These are phyloP conservation scores for Pseudodiploospora longispora DNA, from an alignment of 2,329 filamentous ascomycete species.

Conservation along the genomic window DNA sequence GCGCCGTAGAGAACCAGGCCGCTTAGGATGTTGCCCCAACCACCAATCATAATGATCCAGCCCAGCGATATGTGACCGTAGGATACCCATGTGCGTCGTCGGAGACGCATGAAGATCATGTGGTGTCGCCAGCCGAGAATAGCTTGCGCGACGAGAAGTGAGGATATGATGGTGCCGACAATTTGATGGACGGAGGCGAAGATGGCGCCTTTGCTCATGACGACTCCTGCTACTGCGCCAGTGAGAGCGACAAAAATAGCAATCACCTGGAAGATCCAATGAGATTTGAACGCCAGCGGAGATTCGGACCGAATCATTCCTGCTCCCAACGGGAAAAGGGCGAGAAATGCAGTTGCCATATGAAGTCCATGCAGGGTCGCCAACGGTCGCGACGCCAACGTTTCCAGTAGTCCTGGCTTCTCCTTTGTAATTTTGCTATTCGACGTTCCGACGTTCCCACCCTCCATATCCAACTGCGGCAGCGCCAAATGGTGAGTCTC, in stretches of 20 bases:
- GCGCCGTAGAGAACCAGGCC: slow-evolving; percentile 5
- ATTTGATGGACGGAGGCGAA: slow-evolving; percentile 10
- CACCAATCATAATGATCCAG: slow-evolving; percentile 6
- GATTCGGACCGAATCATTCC: slow-evolving; percentile 11
- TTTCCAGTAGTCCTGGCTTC: neutral
- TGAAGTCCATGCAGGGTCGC: slow-evolving; percentile 11
- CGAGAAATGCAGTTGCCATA: slow-evolving; percentile 10
- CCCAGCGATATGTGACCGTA: slow-evolving; percentile 11
- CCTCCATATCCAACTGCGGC: slow-evolving; percentile 6
- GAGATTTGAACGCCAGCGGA: slow-evolving; percentile 10
- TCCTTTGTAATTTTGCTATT: slow-evolving; percentile 3
- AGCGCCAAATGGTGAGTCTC: slow-evolving; percentile 7
- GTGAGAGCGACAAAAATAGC: slow-evolving; percentile 2
- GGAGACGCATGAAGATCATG: slow-evolving; percentile 11
- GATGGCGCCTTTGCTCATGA: slow-evolving; percentile 2
- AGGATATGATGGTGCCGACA: slow-evolving; percentile 8
- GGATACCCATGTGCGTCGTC: slow-evolving; percentile 12
- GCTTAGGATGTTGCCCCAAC: slow-evolving; percentile 8
- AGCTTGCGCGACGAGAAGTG: slow-evolving; percentile 7
- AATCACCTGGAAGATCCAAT: slow-evolving; percentile 12
- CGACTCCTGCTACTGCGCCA: slow-evolving; percentile 4
- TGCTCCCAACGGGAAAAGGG: slow-evolving; percentile 11
- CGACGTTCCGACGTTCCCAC: slow-evolving; percentile 6
- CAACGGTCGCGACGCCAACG: slow-evolving; percentile 1
- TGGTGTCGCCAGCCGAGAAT: slow-evolving; percentile 13